Evolutionary conservation across 768 basidiomycete species (phyloP).

Genomic region (Naganishia friedmannii): DNA sequence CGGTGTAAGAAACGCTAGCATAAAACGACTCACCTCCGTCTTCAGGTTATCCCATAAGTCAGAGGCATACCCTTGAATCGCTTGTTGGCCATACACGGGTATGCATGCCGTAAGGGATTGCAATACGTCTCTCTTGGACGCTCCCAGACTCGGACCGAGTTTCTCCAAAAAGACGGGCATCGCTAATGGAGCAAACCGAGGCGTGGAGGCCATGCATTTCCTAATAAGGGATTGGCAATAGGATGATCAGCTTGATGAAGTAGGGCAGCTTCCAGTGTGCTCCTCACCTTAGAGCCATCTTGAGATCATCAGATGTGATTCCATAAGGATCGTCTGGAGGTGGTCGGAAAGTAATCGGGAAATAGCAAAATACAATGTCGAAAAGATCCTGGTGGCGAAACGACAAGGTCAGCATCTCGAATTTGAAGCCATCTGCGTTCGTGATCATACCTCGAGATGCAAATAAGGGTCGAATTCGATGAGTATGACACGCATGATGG

Average conservation of each 20-base stretch:
- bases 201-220: conserved; percentile 70
- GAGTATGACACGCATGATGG: conserved; percentile 77
- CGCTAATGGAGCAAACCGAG: conserved; percentile 76
- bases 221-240: conserved; percentile 49
- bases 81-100: conserved; percentile 72
- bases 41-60: conserved; percentile 90
- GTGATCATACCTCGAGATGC: conserved; percentile 68
- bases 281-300: conserved; percentile 58
- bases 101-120: conserved; percentile 72
- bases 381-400: conserved; percentile 68
- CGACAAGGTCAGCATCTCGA: conserved; percentile 1
- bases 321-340: conserved; percentile 91
- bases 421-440: neutral
- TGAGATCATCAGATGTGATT: conserved; percentile 83
- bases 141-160: conserved; percentile 72
- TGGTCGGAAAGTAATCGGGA: conserved; percentile 93
- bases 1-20: no score
- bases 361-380: conserved; percentile 95
- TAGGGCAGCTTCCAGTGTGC: neutral
- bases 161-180: conserved; percentile 90
- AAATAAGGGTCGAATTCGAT: conserved; percentile 79
- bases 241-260: neutral
- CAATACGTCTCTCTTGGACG: conserved; percentile 84
- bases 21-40: conserved; percentile 65
- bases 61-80: conserved; percentile 63